Evolutionary conservation across 371 early-diverging fungal genomes (phyloP), one percentile per base, ranked within the genome.

Genomic region (Lichtheimia corymbifera): DNA sequence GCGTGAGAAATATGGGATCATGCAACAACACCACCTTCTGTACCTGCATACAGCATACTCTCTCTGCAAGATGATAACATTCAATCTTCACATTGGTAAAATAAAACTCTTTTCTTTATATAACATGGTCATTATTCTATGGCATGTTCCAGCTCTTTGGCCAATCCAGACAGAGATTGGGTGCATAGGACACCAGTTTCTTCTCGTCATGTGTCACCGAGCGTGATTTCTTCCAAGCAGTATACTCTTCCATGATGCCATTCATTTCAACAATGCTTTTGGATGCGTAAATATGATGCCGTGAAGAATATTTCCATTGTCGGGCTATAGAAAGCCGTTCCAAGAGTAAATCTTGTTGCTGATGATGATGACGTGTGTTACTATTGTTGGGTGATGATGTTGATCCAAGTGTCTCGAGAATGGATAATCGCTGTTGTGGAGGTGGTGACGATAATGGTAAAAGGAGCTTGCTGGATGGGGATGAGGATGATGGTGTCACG

Each of bases 211-310:
- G 18, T 5, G 47, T 22, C 11, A 18, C 18, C 17, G n/a, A 47
- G 11, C 47, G 22, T 47, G n/a, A 47, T 47, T 22, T 47, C 47
- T 47, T 22, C 47, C 47, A 47, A 1, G 22, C 22, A n/a, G 22
- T 22, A 11, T 18, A 22, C 11, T 47, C 47, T 18, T 47, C 47
- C 47, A 47, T 47, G 22, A 47, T 2, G 12, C 47, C 14, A 7
- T 52, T 43, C 25, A 61, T 52, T 61, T 61, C 61, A 1, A 5
- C 30, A 15, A 61, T 22, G 53, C 35, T 53, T 45, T 53, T 52
- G 14, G 61, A n/a, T 25, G 61, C 61, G 27, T 61, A 61, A 7
- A 25, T 22, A 30, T 61, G 61, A 5, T 28, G 24, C 15, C 27
- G 40, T 24, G 54, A 18, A 27, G 53, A 12, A 53, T 61, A 61